A percentile compares a stretch with the other conserved stretches of the same genome.
These are phyloP conservation scores for Vaccinium macrocarpon DNA, from an alignment of 148 eudicot species.

Conservation along the genomic window DNA sequence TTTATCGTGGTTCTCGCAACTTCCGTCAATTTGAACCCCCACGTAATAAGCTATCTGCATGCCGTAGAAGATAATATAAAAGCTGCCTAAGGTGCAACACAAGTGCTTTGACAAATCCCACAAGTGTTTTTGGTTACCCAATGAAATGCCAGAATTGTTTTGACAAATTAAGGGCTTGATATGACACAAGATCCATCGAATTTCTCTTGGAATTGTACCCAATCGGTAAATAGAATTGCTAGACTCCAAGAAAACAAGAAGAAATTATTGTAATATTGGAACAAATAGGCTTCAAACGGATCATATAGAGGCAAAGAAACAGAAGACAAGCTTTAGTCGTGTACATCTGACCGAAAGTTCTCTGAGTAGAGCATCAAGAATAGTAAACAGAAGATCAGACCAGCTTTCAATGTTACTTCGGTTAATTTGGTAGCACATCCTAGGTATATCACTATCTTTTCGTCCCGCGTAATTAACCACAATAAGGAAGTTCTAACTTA, in stretches of 20 bases:
- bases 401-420: not conserved
- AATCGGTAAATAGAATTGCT: not conserved
- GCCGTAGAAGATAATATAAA: not conserved
- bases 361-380: not conserved
- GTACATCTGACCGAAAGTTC: not conserved
- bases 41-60: slow-evolving; percentile 71
- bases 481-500: not conserved
- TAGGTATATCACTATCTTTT: not conserved
- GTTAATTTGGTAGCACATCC: not conserved
- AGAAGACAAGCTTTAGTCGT: not conserved
- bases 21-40: slow-evolving; percentile 61
- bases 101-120: too few species aligned
- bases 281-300: slow-evolving; percentile 3
- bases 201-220: not conserved
- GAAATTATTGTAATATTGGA: not conserved
- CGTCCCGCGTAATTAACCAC: not conserved
- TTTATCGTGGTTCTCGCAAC: slow-evolving; percentile 26
- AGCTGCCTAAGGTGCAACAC: too few species aligned
- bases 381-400: not conserved
- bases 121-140: not conserved
- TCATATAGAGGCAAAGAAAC: not conserved
- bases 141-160: not conserved
- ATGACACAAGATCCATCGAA: not conserved
- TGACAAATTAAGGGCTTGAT: slow-evolving; percentile 1
- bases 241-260: not conserved